These are phyloP conservation scores for Babesia ovata DNA, from an alignment of 169 alveolate species.

Conservation along the genomic window DNA sequence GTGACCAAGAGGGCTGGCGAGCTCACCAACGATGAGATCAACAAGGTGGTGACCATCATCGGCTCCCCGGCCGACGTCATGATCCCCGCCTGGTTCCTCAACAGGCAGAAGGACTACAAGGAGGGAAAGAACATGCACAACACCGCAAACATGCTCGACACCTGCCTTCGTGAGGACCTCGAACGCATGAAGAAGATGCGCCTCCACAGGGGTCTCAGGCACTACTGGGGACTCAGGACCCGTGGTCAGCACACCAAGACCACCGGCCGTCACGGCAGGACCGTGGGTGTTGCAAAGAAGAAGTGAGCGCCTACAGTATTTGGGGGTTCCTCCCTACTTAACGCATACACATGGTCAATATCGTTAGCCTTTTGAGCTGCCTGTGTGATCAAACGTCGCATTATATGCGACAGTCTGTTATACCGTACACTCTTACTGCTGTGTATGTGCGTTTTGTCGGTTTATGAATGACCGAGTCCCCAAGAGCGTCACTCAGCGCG, in stretches of 20 bases:
- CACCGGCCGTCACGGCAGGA: conserved; percentile 98
- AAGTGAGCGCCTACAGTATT: conserved; percentile 69
- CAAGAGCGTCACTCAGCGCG: too few relatives aligned
- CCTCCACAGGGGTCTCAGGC: conserved; percentile 98
- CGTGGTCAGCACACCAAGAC: conserved; percentile 99
- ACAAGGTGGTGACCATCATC: conserved; percentile 86
- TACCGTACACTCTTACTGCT: too few relatives aligned
- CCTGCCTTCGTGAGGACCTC: conserved; percentile 97
- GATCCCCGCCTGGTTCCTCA: conserved; percentile 98
- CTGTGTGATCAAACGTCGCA: too few relatives aligned
- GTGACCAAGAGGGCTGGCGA: conserved; percentile 98
- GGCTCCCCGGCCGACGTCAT: conserved; percentile 91
- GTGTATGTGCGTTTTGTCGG: too few relatives aligned
- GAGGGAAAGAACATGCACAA: conserved; percentile 94
- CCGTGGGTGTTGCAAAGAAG: conserved; percentile 97
- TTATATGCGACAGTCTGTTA: too few relatives aligned
- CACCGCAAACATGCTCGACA: conserved; percentile 93
- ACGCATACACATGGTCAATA: neutral
- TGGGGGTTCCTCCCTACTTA: neutral
- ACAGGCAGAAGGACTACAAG: conserved; percentile 94
- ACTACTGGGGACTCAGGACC: conserved; percentile 97
- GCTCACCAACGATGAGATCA: conserved; percentile 92
- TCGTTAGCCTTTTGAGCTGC: neutral
- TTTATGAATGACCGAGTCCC: too few relatives aligned
- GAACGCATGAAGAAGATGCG: conserved; percentile 98